Conservation (phyloP, 2,329 filamentous ascomycete species). For the Cladophialophora carrionii region DNA sequence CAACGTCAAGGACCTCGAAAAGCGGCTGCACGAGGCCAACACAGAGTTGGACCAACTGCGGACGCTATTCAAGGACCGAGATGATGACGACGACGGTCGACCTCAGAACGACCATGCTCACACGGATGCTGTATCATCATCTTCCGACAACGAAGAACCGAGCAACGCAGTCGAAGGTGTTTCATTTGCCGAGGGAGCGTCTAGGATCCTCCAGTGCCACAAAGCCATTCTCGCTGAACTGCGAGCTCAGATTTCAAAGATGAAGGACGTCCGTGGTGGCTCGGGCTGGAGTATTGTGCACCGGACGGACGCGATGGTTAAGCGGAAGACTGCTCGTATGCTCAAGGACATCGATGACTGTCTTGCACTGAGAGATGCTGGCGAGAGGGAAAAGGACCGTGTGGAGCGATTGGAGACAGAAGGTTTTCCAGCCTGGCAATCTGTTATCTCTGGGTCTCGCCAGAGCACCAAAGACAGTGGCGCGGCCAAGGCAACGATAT, state of each 20-base stretch:
- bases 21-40: background rate
- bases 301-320: conserved; percentile 1
- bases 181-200: background rate
- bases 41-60: background rate
- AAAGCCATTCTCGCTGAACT: background rate
- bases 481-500: background rate
- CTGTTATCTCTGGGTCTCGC: background rate
- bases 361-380: conserved; percentile 1
- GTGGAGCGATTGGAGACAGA: conserved; percentile 2
- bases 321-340: background rate
- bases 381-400: background rate
- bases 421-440: background rate
- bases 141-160: background rate
- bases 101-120: background rate
- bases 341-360: conserved; percentile 7
- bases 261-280: conserved; percentile 5
- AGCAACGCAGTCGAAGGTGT: background rate
- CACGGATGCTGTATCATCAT: background rate
- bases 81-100: background rate
- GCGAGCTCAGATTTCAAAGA: background rate
- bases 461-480: background rate
- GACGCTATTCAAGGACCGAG: background rate
- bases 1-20: conserved; percentile 4
- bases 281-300: conserved; percentile 13
- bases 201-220: background rate